These are phyloP conservation scores for Penicillium concentricum DNA, from an alignment of 2,329 filamentous ascomycete genomes.

Conservation along the genomic window DNA sequence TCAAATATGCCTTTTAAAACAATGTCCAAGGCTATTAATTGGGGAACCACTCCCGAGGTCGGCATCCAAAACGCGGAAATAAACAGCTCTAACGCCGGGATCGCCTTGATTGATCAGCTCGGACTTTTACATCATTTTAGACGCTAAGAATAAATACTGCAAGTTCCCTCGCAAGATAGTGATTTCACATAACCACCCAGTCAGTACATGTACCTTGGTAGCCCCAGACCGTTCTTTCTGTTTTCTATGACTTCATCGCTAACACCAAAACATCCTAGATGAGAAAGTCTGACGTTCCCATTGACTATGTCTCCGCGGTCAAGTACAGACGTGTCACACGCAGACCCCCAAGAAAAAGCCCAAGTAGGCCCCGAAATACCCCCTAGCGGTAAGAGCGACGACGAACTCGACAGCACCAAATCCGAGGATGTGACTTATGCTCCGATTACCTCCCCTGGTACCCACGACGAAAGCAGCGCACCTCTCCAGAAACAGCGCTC, in stretches of 20 bases:
- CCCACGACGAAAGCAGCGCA: conserved; percentile 13
- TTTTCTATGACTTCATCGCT: not conserved
- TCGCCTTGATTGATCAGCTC: conserved; percentile 23
- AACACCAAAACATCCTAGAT: not conserved
- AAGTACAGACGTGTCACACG: conserved; percentile 2
- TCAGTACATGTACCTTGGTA: not conserved
- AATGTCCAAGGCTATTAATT: not conserved
- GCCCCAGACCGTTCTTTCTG: not conserved
- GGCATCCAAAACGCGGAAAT: not conserved
- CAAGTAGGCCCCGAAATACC: conserved; percentile 4
- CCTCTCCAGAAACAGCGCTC: conserved; percentile 23
- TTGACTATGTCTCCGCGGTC: not conserved
- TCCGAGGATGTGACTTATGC: conserved; percentile 15
- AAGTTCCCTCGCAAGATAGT: not conserved
- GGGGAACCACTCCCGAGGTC: not conserved
- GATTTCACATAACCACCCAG: not conserved
- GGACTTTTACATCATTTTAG: not conserved
- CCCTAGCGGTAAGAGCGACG: conserved; percentile 2
- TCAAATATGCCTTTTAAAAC: too few species aligned
- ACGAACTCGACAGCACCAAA: conserved; percentile 10
- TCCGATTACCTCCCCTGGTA: conserved; percentile 21
- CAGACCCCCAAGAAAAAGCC: conserved; percentile 9
- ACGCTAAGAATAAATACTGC: not conserved
- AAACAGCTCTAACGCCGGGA: not conserved
- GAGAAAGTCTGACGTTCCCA: not conserved